A percentile compares a stretch with the other conserved stretches of the same genome.
These are phyloP conservation scores for Claviceps sp. DNA, from an alignment of 2,329 filamentous ascomycete genomes.

Conservation along the genomic window DNA sequence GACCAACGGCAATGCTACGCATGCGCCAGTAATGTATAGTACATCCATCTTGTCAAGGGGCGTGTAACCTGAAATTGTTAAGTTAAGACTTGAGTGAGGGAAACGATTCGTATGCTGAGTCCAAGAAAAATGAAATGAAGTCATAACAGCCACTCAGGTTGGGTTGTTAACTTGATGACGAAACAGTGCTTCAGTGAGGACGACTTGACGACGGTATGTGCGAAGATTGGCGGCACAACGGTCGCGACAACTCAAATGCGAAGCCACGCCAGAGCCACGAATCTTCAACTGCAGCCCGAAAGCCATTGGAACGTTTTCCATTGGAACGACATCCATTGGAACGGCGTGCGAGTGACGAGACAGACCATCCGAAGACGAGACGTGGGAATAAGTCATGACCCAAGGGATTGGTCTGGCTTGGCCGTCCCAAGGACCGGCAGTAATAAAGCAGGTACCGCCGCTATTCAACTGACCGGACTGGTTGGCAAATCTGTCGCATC, in stretches of 20 bases:
- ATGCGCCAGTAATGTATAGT: constrained; percentile 1
- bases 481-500: neutral
- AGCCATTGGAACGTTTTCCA: neutral
- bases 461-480: neutral
- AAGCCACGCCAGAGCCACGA: neutral
- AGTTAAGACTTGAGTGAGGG: constrained; percentile 6
- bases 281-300: neutral
- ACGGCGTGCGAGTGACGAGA: too few relatives aligned
- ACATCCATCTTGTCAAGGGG: neutral
- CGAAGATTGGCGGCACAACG: neutral
- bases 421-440: neutral
- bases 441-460: neutral
- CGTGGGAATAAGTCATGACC: neutral
- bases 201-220: too few relatives aligned
- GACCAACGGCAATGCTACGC: constrained; percentile 2
- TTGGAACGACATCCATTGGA: neutral
- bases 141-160: neutral
- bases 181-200: neutral
- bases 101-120: constrained; percentile 27
- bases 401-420: neutral
- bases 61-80: constrained; percentile 1
- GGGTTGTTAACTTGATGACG: neutral
- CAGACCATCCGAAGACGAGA: too few relatives aligned
- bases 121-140: constrained; percentile 6
- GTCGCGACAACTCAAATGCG: neutral